Percentiles rank a stretch among this genome's conserved stretches.
These are phyloP conservation scores for Endotrypanum monterogeii DNA, from an alignment of 208 protist species.

Conservation along the genomic window DNA sequence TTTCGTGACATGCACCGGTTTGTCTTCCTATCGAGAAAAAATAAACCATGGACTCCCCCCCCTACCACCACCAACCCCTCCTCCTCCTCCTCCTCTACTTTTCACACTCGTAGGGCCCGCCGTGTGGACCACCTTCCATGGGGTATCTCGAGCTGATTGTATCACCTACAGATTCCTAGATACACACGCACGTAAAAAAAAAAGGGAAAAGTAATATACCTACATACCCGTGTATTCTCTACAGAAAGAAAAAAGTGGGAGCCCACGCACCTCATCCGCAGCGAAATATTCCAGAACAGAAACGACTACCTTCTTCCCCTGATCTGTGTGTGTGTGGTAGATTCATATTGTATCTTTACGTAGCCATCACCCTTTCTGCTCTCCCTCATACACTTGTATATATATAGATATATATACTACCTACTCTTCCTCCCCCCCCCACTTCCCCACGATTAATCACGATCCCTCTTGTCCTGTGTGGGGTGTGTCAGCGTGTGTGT, in stretches of 20 bases:
- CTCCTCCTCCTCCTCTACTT: not conserved
- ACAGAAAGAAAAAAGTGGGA: not conserved
- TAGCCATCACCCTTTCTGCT: too few species aligned
- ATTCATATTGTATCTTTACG: not conserved
- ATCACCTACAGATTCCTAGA: not conserved
- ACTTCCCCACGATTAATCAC: not conserved
- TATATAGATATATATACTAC: not conserved
- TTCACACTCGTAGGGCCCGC: not conserved
- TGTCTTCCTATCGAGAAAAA: not conserved
- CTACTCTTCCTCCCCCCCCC: not conserved
- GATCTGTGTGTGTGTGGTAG: not conserved
- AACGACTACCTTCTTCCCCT: not conserved
- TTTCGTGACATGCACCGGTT: not conserved
- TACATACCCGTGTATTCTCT: not conserved
- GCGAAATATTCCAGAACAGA: not conserved
- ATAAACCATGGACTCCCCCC: not conserved
- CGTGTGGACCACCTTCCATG: not conserved
- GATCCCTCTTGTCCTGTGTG: not conserved
- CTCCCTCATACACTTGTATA: not conserved
- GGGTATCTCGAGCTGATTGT: not conserved
- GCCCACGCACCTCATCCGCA: not conserved
- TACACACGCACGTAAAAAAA: not conserved
- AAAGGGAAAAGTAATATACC: not conserved
- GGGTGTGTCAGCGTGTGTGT: not conserved
- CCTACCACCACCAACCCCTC: not conserved